Evolutionary conservation across 1,139 yeast species (phyloP).

Genomic region (Candida glucosophila): DNA sequence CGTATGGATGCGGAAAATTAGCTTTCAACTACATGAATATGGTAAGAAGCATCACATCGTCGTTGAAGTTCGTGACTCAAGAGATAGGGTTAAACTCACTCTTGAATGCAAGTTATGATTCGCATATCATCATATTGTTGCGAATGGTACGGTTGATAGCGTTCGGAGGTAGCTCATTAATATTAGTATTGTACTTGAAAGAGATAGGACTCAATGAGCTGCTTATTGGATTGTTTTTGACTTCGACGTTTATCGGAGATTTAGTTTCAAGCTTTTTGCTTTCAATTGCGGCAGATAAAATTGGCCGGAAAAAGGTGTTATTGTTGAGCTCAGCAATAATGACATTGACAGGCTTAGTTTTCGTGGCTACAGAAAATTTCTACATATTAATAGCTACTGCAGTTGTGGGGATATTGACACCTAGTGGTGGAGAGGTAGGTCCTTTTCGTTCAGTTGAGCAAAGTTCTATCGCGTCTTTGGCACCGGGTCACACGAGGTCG

Average conservation of each 20-base stretch:
- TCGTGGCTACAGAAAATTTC: slow-evolving; percentile 14
- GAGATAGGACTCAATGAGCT: slow-evolving; percentile 22
- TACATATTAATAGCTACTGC: slow-evolving; percentile 17
- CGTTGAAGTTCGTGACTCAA: slow-evolving; percentile 4
- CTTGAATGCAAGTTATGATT: slow-evolving; percentile 17
- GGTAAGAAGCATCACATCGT: no score
- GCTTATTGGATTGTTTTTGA: slow-evolving; percentile 30
- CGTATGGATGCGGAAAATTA: no score
- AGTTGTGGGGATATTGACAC: slow-evolving; percentile 29
- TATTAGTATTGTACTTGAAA: slow-evolving; percentile 28
- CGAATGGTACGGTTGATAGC: slow-evolving; percentile 31
- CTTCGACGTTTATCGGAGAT: slow-evolving; percentile 31
- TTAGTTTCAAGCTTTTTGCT: slow-evolving; percentile 23
- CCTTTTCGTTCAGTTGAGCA: slow-evolving; percentile 36
- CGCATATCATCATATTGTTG: slow-evolving; percentile 19
- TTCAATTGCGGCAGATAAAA: slow-evolving; percentile 22
- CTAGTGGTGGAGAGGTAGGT: slow-evolving; percentile 38
- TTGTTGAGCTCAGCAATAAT: slow-evolving; percentile 19
- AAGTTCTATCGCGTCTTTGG: slow-evolving; percentile 27
- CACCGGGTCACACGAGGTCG: slow-evolving; percentile 20
- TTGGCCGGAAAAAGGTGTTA: slow-evolving; percentile 26
- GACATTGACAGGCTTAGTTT: slow-evolving; percentile 22
- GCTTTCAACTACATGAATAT: no score
- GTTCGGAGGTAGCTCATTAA: slow-evolving; percentile 34
- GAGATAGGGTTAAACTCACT: slow-evolving; percentile 24